Conservation (phyloP, 495 filamentous ascomycete species). For the Clohesyomyces aquaticus region DNA sequence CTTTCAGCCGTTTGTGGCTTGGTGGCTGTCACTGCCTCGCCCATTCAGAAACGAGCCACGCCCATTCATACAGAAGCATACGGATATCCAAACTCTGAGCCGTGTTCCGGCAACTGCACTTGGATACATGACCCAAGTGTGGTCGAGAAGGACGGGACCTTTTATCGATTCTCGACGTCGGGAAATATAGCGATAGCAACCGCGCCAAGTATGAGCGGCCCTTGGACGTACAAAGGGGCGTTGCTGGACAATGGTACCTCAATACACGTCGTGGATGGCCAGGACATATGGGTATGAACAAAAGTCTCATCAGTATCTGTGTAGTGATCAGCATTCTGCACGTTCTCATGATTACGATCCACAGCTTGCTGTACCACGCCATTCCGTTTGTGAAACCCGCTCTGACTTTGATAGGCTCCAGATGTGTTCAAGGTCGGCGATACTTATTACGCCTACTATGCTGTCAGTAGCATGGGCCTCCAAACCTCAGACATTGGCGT, state of each 20-base stretch:
- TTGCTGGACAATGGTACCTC: constrained; percentile 59
- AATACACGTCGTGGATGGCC: constrained; percentile 58
- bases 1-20: not conserved
- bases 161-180: constrained; percentile 72
- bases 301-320: no score
- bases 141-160: constrained; percentile 65
- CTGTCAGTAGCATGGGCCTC: constrained; percentile 64
- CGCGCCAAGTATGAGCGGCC: constrained; percentile 60
- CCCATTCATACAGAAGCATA: no score
- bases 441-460: constrained; percentile 73
- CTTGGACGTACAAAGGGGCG: constrained; percentile 64
- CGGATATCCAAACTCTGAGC: constrained; percentile 52
- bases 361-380: not conserved
- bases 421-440: constrained; percentile 60
- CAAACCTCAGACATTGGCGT: constrained; percentile 67
- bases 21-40: not conserved
- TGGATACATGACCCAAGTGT: constrained; percentile 67
- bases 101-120: constrained; percentile 63
- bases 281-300: constrained; percentile 61
- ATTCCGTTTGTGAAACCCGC: not conserved
- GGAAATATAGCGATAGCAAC: constrained; percentile 63
- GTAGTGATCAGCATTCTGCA: no score
- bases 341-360: not conserved
- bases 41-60: not conserved
- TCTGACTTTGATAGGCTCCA: constrained; percentile 60